Base-by-base conservation (phyloP, 2,329 filamentous ascomycete genomes). In the Nemania diffusa region DNA sequence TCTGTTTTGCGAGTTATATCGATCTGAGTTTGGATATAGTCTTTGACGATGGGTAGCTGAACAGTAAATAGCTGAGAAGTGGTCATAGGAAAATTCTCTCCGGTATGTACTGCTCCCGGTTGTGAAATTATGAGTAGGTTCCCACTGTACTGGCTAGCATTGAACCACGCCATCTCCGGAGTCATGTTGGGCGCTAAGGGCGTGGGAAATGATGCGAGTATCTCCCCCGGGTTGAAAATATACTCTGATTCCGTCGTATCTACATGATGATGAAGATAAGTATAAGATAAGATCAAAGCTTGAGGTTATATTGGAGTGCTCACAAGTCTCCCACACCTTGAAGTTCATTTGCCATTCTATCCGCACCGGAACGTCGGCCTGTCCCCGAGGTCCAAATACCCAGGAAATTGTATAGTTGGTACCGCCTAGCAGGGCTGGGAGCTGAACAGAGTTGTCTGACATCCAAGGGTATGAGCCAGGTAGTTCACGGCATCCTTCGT, bases 51-150 rank as follows among this genome's bases (percentile, higher is more conserved):
- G 5, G 9, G 9, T 11, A 50, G 20, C 27, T 56, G 63, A 7
- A 65, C 63, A 13, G 52, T 61, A 15, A 65, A 65, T 8, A 17
- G 57, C 32, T 61, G 63, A 6, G 63, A 65, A 15, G 40, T 26
- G 27, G 27, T 44, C 9, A n/a, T 6, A 2, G 57, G 51, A 7
- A 53, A 46, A 27, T 48, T 8, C 2, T 48, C 20, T 2, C 51
- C 50, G 9, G 15, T n/a, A 2, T n/a, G 15, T 26, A 37, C 57
- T 32, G 29, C 57, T 20, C 8, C 57, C n/a, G 57, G 63, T n/a
- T 61, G 63, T 7, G 63, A 60, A n/a, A 61, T n/a, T 17, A 57
- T 57, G 52, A 65, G 40, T 5, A 56, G 3, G n/a, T 61, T 65
- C 8, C n/a, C 26, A 3, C 9, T 46, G n/a, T 52, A 15, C 5